These are phyloP conservation scores for Thelephora aurantiotincta DNA, from an alignment of 768 basidiomycete species.

Conservation along the genomic window DNA sequence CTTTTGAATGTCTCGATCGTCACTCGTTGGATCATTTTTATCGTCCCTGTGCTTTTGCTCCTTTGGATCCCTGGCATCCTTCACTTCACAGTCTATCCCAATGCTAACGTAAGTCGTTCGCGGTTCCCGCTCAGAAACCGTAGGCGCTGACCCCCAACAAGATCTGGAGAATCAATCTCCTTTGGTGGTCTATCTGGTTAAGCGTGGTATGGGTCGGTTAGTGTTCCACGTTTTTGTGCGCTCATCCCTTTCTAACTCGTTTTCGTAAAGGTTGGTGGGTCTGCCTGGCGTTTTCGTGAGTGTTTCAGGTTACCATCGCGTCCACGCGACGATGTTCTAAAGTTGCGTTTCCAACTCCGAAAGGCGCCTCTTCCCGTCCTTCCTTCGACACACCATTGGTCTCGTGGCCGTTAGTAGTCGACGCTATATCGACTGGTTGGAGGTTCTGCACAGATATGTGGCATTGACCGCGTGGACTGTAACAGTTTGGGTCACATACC, in stretches of 20 bases:
- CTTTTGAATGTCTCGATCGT: slow-evolving; percentile 64
- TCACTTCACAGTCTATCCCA: slow-evolving; percentile 33
- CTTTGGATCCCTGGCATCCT: slow-evolving; percentile 72
- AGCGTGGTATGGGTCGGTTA: slow-evolving; percentile 63
- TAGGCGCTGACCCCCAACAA: slow-evolving; percentile 8
- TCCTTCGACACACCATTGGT: slow-evolving; percentile 55
- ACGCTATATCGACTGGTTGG: slow-evolving; percentile 71
- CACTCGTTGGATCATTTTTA: slow-evolving; percentile 69
- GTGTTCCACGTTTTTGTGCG: slow-evolving; percentile 6
- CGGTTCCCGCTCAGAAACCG: slow-evolving; percentile 4
- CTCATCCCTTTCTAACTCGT: neutral
- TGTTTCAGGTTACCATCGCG: slow-evolving; percentile 5
- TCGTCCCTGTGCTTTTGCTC: slow-evolving; percentile 53
- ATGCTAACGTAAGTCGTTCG: slow-evolving; percentile 31
- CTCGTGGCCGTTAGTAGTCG: slow-evolving; percentile 56
- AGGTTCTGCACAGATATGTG: slow-evolving; percentile 47
- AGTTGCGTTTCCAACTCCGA: too few species aligned
- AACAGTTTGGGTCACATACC: slow-evolving; percentile 57
- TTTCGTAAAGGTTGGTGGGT: slow-evolving; percentile 60
- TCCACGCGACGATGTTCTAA: slow-evolving; percentile 19
- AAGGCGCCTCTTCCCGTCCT: slow-evolving; percentile 17
- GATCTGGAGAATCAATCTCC: slow-evolving; percentile 44
- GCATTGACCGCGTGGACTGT: slow-evolving; percentile 58
- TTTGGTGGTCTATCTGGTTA: slow-evolving; percentile 84
- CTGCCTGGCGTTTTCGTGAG: slow-evolving; percentile 49